These are phyloP conservation scores for Daucus carota DNA, from an alignment of 129 eudicot species.

Conservation along the genomic window DH1_v3.0 NC_030383.2:54932001-54932500, in stretches of 20 bases:
- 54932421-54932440: no score
- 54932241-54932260: not conserved
- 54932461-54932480: not conserved
- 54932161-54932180: not conserved
- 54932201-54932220: not conserved
- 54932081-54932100: not conserved
- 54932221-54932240: not conserved
- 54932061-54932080: constrained; percentile 7
- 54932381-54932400: no score
- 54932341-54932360: not conserved
- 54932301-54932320: not conserved
- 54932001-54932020: constrained; percentile 75
- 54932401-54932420: no score
- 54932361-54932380: not conserved
- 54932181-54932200: not conserved
- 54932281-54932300: not conserved
- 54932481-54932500: not conserved
- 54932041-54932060: constrained; percentile 83
- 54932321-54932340: not conserved
- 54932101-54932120: not conserved
- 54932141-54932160: not conserved
- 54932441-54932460: no score
- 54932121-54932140: not conserved
- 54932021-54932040: constrained; percentile 71
- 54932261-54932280: no score